Conservation (phyloP, 2,329 filamentous ascomycete species). For the Monilinia fructicola region DNA sequence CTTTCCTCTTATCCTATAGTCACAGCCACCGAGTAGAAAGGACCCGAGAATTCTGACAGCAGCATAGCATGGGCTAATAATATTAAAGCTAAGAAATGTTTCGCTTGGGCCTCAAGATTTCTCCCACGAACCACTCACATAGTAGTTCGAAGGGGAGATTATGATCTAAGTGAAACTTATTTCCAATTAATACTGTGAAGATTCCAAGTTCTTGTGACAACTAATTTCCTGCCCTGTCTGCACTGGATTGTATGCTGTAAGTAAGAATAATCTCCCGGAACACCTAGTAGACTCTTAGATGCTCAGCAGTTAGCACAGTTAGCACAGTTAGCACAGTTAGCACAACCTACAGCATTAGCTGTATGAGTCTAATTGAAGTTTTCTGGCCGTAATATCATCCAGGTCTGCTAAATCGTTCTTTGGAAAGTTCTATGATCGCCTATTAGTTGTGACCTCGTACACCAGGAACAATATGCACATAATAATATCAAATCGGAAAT, state of each 20-base stretch:
- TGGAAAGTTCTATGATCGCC: slow-evolving; percentile 17
- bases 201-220: neutral
- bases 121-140: neutral
- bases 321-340: too few relatives aligned
- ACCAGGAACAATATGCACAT: slow-evolving; percentile 18
- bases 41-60: slow-evolving; percentile 22
- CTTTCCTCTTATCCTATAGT: slow-evolving; percentile 8
- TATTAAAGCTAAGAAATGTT: neutral
- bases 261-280: neutral
- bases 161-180: slow-evolving; percentile 6
- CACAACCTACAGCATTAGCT: neutral
- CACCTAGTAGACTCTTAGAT: neutral
- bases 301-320: neutral
- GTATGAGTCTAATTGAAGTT: neutral
- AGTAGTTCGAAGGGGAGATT: neutral
- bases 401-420: neutral
- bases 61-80: slow-evolving; percentile 2
- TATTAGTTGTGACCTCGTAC: slow-evolving; percentile 12
- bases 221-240: slow-evolving; percentile 12
- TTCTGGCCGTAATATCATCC: neutral
- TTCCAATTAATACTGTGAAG: neutral
- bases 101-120: slow-evolving; percentile 11
- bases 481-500: slow-evolving; percentile 21
- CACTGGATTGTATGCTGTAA: neutral
- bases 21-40: slow-evolving; percentile 22